phyloP scores from a whole-genome alignment of 257 asterid species.

The Voacanga thouarsii region DNA sequence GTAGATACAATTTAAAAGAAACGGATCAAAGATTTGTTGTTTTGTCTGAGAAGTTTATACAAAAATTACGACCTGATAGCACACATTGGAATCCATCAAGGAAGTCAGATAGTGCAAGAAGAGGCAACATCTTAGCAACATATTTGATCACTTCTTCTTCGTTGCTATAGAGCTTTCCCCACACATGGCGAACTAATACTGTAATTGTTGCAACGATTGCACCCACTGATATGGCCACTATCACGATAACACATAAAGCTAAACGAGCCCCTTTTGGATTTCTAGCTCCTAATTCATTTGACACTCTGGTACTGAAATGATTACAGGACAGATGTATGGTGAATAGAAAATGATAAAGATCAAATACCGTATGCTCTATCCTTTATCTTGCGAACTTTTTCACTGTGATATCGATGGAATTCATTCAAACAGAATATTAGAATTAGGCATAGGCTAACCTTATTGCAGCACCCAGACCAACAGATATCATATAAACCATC shows the following conservation, averaged over 20 bases:
- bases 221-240: slow-evolving; percentile 51
- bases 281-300: slow-evolving; percentile 70
- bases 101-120: slow-evolving; percentile 67
- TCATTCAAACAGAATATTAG: background rate
- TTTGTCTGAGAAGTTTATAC: background rate
- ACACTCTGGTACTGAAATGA: slow-evolving; percentile 57
- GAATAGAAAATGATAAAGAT: background rate
- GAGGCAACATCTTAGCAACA: slow-evolving; percentile 60
- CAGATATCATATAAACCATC: slow-evolving; percentile 72
- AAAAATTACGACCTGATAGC: slow-evolving; percentile 47
- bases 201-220: slow-evolving; percentile 35
- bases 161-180: slow-evolving; percentile 70
- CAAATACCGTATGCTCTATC: background rate
- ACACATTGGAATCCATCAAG: slow-evolving; percentile 81
- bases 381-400: background rate
- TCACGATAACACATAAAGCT: slow-evolving; percentile 45
- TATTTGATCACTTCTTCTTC: slow-evolving; percentile 58
- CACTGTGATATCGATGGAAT: background rate
- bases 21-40: no score
- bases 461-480: slow-evolving; percentile 73
- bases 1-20: background rate
- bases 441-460: slow-evolving; percentile 36
- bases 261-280: slow-evolving; percentile 45
- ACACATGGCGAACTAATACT: slow-evolving; percentile 42
- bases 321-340: background rate